These are phyloP conservation scores for Cordyceps militaris DNA, from an alignment of 2,329 filamentous ascomycete genomes.

Conservation along the genomic window DNA sequence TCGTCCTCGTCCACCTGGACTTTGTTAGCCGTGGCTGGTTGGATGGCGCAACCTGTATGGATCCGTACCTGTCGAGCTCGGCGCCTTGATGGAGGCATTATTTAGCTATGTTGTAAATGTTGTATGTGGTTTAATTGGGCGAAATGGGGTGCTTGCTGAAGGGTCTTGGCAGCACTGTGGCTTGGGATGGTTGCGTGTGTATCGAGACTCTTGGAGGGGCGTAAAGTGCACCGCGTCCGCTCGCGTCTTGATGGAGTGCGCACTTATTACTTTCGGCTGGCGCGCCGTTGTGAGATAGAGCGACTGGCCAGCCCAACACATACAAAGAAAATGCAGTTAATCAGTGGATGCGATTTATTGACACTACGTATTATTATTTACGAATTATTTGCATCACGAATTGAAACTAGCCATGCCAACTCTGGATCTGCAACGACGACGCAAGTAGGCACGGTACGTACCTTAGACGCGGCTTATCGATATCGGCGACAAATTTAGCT, in stretches of 20 bases:
- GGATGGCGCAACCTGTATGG: not conserved
- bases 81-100: conserved; percentile 17
- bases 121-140: too few relatives aligned
- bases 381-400: too few relatives aligned
- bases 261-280: too few relatives aligned
- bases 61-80: conserved; percentile 27
- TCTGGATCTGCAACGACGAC: not conserved
- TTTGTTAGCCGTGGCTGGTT: not conserved
- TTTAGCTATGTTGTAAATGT: not conserved
- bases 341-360: too few relatives aligned
- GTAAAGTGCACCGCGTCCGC: conserved; percentile 1
- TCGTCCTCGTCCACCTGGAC: conserved; percentile 24
- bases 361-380: too few relatives aligned
- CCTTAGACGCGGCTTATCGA: conserved; percentile 3
- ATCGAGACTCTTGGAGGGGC: not conserved
- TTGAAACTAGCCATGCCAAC: too few relatives aligned
- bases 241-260: not conserved
- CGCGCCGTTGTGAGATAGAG: not conserved
- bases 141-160: too few relatives aligned
- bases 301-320: not conserved
- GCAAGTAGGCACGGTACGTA: too few relatives aligned
- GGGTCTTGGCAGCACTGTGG: too few relatives aligned
- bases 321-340: too few relatives aligned
- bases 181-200: not conserved
- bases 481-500: conserved; percentile 10